phyloP scores from a whole-genome alignment of 1,284 basidiomycete species.

The Boletus mariae region DNA sequence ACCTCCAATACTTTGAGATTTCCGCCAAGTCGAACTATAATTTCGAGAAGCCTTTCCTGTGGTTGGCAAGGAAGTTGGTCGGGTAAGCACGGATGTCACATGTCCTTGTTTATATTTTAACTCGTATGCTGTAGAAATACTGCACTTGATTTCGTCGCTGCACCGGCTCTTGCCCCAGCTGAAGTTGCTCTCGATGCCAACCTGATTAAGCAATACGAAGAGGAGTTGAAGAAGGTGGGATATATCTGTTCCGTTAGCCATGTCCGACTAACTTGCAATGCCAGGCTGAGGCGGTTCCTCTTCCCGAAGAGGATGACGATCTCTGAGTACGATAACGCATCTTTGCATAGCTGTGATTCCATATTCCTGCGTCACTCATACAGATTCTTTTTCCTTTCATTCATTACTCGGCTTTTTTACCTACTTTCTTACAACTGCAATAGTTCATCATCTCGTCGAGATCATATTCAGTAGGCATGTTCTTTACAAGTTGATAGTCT shows the following conservation, averaged over 20 bases:
- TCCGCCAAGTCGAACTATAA: slow-evolving; percentile 99
- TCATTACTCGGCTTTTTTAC: slow-evolving; percentile 19
- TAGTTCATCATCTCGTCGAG: slow-evolving; percentile 22
- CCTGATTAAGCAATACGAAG: slow-evolving; percentile 83
- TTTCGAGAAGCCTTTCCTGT: slow-evolving; percentile 99
- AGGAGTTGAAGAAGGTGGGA: slow-evolving; percentile 70
- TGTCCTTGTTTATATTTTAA: background rate
- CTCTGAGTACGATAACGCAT: slow-evolving; percentile 41
- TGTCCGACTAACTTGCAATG: slow-evolving; percentile 6
- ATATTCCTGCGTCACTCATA: slow-evolving; percentile 21
- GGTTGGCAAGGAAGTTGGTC: slow-evolving; percentile 97
- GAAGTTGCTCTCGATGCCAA: slow-evolving; percentile 84
- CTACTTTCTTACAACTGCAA: slow-evolving; percentile 25
- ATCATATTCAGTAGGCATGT: slow-evolving; percentile 21
- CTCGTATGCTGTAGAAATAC: slow-evolving; percentile 59
- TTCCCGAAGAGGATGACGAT: slow-evolving; percentile 80
- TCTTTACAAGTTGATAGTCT: slow-evolving; percentile 4
- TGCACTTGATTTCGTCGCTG: slow-evolving; percentile 91
- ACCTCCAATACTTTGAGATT: slow-evolving; percentile 99
- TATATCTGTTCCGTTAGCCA: background rate
- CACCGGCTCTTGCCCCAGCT: slow-evolving; percentile 92
- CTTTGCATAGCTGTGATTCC: slow-evolving; percentile 16
- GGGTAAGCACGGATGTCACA: slow-evolving; percentile 59
- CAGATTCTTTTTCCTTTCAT: slow-evolving; percentile 10
- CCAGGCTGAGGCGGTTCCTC: slow-evolving; percentile 71